These are phyloP conservation scores for Huntiella abstrusa DNA, from an alignment of 2,329 filamentous ascomycete genomes.

Conservation along the genomic window DNA sequence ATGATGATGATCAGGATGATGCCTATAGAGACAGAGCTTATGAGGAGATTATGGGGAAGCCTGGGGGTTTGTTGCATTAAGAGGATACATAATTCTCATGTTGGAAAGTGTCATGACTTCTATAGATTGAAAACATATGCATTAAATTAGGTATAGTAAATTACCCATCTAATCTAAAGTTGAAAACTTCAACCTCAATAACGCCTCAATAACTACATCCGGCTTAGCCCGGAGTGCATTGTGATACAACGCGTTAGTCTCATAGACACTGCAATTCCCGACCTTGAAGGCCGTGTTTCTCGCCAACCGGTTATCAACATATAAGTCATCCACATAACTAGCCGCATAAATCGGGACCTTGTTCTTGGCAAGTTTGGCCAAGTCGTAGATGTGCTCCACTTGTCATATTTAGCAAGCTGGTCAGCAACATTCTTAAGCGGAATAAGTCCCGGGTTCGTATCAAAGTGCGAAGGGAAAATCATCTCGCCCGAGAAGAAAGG, in stretches of 20 bases:
- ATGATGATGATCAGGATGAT: constrained; percentile 17
- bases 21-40: constrained; percentile 10
- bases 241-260: constrained; percentile 79
- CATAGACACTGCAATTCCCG: constrained; percentile 57
- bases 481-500: constrained; percentile 83
- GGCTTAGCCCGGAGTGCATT: constrained; percentile 56
- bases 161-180: constrained; percentile 9
- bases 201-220: constrained; percentile 40
- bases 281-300: constrained; percentile 57
- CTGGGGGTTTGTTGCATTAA: constrained; percentile 8
- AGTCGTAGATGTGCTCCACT: constrained; percentile 63
- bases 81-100: background rate
- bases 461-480: constrained; percentile 73
- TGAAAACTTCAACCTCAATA: constrained; percentile 37
- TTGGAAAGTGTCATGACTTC: background rate
- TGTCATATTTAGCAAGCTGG: constrained; percentile 43
- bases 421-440: constrained; percentile 50
- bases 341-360: constrained; percentile 73
- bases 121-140: background rate
- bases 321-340: constrained; percentile 77
- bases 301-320: constrained; percentile 62
- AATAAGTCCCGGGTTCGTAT: constrained; percentile 58
- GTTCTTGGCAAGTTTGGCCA: constrained; percentile 53
- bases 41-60: constrained; percentile 10
- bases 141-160: background rate